Evolutionary conservation across 1,139 yeast species (phyloP).

Genomic region (Schizosaccharomyces versatilis): DNA sequence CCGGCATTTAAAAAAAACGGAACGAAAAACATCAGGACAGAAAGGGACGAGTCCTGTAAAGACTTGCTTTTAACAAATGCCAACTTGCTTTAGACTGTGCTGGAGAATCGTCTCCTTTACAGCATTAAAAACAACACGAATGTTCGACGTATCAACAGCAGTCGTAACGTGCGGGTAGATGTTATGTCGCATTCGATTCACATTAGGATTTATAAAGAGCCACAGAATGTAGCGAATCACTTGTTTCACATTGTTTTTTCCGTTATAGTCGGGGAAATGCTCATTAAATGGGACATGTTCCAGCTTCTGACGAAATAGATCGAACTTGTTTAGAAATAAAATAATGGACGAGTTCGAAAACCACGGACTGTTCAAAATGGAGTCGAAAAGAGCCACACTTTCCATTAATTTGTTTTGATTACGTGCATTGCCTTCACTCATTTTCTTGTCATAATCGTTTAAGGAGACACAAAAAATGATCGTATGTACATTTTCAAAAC

Average conservation of each 20-base stretch:
- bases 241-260: slow-evolving; percentile 33
- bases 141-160: slow-evolving; percentile 62
- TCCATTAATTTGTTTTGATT: slow-evolving; percentile 66
- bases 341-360: slow-evolving; percentile 72
- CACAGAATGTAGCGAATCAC: slow-evolving; percentile 47
- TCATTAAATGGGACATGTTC: slow-evolving; percentile 37
- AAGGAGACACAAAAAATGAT: slow-evolving; percentile 80
- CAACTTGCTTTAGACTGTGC: slow-evolving; percentile 61
- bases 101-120: slow-evolving; percentile 81
- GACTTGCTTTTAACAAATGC: slow-evolving; percentile 23
- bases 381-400: slow-evolving; percentile 61
- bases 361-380: slow-evolving; percentile 71
- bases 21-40: no score
- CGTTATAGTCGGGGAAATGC: slow-evolving; percentile 42
- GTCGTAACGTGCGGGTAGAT: slow-evolving; percentile 82
- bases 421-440: slow-evolving; percentile 54
- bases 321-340: slow-evolving; percentile 70
- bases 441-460: slow-evolving; percentile 75
- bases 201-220: slow-evolving; percentile 29
- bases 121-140: slow-evolving; percentile 32
- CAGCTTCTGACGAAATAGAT: slow-evolving; percentile 53
- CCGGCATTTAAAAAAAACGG: no score
- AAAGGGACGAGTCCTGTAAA: no score
- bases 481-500: slow-evolving; percentile 80
- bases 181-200: slow-evolving; percentile 33